phyloP scores from a whole-genome alignment of 345 rosid species.

The Citrus sp. region DNA sequence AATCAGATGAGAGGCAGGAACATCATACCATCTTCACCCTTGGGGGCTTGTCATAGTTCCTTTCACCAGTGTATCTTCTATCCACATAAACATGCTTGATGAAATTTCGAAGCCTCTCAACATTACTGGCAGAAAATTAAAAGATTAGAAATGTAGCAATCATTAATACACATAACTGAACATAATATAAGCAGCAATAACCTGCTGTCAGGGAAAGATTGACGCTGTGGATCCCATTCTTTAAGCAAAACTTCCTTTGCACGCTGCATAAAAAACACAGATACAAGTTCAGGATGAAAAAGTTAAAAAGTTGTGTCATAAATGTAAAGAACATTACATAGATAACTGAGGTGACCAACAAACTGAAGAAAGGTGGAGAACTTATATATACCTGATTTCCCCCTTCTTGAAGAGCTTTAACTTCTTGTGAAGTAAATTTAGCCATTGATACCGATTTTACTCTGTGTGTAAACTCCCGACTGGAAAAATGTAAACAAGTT shows the following conservation, averaged over 20 bases:
- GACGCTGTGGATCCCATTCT: conserved; percentile 83
- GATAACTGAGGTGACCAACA: background rate
- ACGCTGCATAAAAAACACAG: conserved; percentile 39
- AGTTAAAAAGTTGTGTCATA: background rate
- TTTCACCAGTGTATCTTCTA: conserved; percentile 72
- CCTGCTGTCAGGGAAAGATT: conserved; percentile 82
- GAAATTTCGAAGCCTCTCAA: conserved; percentile 77
- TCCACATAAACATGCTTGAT: conserved; percentile 91
- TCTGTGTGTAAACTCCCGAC: conserved; percentile 95
- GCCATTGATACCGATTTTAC: conserved; percentile 97
- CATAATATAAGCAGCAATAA: conserved; percentile 21
- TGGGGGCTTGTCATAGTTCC: conserved; percentile 76
- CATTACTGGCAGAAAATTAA: conserved; percentile 52
- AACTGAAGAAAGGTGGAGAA: background rate
- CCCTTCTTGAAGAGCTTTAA: conserved; percentile 77
- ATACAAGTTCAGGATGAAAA: background rate
- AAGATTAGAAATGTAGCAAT: conserved; percentile 23
- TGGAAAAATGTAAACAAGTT: conserved; percentile 25
- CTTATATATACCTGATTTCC: conserved; percentile 75
- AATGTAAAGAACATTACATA: conserved; percentile 9
- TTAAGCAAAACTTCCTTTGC: conserved; percentile 82
- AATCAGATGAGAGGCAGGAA: background rate
- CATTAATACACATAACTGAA: background rate
- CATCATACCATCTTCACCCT: conserved; percentile 59
- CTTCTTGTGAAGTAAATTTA: conserved; percentile 88